phyloP scores from a whole-genome alignment of 257 asterid genomes.

The Solanum rostratum region DNA sequence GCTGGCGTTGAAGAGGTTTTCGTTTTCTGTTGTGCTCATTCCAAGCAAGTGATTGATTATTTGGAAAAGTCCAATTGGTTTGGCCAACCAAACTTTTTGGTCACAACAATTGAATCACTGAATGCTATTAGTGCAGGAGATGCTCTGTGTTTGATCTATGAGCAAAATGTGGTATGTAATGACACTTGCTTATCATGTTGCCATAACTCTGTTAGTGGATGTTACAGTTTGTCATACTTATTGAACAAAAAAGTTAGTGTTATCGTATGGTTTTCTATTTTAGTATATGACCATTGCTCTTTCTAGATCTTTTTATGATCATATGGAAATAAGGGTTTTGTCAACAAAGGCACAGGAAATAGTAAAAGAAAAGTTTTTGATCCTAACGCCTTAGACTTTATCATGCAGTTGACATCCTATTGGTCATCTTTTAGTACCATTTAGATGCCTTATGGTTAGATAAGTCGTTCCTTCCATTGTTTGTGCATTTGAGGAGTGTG shows the following conservation, averaged over 20 bases:
- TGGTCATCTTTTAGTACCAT: background rate
- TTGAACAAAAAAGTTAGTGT: background rate
- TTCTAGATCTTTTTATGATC: background rate
- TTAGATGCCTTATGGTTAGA: background rate
- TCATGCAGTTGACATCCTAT: background rate
- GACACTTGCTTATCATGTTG: background rate
- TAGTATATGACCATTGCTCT: background rate
- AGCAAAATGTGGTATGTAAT: conserved; percentile 67
- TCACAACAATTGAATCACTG: conserved; percentile 68
- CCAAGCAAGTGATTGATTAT: conserved; percentile 79
- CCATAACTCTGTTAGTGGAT: background rate
- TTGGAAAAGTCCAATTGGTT: conserved; percentile 67
- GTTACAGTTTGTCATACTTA: background rate
- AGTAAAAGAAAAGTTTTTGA: background rate
- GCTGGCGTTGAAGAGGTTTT: conserved; percentile 95
- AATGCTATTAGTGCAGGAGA: conserved; percentile 86
- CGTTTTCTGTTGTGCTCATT: conserved; percentile 93
- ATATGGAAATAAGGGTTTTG: background rate
- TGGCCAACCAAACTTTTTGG: conserved; percentile 55
- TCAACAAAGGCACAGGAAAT: background rate
- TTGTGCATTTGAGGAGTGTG: background rate
- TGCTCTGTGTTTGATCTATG: conserved; percentile 80
- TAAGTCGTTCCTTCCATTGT: background rate
- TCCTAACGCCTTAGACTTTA: background rate
- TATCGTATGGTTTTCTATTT: background rate